These are phyloP conservation scores for Atkinsonella texensis DNA, from an alignment of 2,329 filamentous ascomycete genomes.

Conservation along the genomic window DNA sequence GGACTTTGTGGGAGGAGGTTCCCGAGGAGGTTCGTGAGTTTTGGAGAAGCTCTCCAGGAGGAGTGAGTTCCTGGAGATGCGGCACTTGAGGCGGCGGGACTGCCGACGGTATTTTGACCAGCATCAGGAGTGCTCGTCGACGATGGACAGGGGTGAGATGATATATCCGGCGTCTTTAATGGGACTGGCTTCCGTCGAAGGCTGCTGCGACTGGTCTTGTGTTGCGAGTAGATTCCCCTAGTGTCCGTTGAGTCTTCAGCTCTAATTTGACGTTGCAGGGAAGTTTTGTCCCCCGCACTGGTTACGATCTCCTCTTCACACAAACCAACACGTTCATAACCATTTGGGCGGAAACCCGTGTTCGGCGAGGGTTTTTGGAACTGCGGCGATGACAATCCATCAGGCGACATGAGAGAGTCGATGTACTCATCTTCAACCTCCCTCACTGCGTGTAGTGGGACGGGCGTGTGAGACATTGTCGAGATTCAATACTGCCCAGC, in stretches of 20 bases:
- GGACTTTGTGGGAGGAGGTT: neutral
- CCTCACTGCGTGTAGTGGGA: neutral
- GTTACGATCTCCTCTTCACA: neutral
- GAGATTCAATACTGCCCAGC: neutral
- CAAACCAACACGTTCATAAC: neutral
- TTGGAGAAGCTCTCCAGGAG: neutral
- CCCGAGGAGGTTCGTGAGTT: neutral
- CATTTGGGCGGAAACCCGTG: neutral
- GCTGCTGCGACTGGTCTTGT: neutral
- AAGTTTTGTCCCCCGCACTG: neutral
- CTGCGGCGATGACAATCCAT: neutral
- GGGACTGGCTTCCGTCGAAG: neutral
- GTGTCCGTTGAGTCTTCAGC: neutral
- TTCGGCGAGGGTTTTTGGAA: neutral
- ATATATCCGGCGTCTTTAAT: neutral
- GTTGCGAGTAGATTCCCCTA: neutral
- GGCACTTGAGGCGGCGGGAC: neutral
- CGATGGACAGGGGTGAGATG: neutral
- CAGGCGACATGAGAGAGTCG: neutral
- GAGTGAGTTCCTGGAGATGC: neutral
- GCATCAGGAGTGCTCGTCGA: neutral
- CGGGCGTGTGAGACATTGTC: neutral
- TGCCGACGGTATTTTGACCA: neutral
- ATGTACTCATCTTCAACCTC: neutral
- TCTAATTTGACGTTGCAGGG: neutral